A percentile compares a stretch with the other conserved stretches of the same genome.
phyloP scores from a whole-genome alignment of 495 filamentous ascomycete genomes.

The Cairneyella variabilis region DNA sequence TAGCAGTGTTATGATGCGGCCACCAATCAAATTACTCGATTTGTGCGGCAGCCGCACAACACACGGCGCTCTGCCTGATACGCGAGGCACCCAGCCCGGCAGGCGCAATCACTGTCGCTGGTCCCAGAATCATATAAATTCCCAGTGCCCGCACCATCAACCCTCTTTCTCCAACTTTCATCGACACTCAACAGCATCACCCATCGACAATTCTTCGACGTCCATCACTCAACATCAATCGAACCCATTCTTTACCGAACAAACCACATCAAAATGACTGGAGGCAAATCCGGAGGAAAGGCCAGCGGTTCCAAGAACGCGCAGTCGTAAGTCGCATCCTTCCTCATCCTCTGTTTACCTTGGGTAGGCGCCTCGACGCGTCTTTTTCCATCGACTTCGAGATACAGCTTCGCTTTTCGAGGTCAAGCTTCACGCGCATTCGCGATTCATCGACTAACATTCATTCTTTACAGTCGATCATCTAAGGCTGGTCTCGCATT shows the following conservation, averaged over 20 bases:
- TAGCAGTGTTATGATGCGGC: not conserved
- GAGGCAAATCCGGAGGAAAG: slow-evolving; percentile 98
- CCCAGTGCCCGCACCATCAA: too few relatives aligned
- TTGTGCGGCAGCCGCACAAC: not conserved
- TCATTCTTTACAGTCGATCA: slow-evolving; percentile 73
- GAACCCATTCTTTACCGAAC: slow-evolving; percentile 22
- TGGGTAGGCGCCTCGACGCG: slow-evolving; percentile 20
- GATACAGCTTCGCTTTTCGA: slow-evolving; percentile 17
- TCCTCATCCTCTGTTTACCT: slow-evolving; percentile 11
- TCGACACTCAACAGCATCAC: not conserved
- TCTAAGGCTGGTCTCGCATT: slow-evolving; percentile 99
- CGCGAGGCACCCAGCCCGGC: not conserved
- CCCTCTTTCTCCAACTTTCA: not conserved
- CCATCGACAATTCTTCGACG: not conserved
- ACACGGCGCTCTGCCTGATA: not conserved
- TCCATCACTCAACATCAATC: slow-evolving; percentile 1
- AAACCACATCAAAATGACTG: slow-evolving; percentile 83
- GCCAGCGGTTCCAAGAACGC: slow-evolving; percentile 94
- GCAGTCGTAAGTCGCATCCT: slow-evolving; percentile 72
- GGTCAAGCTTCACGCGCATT: slow-evolving; percentile 36
- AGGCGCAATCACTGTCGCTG: not conserved
- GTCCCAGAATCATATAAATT: not conserved
- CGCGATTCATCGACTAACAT: slow-evolving; percentile 4
- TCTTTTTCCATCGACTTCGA: slow-evolving; percentile 20
- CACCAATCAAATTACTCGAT: too few relatives aligned